Evolutionary conservation across 768 basidiomycete genomes (phyloP), one percentile per base, ranked within the genome.

Genomic region (Lactarius vividus): DNA sequence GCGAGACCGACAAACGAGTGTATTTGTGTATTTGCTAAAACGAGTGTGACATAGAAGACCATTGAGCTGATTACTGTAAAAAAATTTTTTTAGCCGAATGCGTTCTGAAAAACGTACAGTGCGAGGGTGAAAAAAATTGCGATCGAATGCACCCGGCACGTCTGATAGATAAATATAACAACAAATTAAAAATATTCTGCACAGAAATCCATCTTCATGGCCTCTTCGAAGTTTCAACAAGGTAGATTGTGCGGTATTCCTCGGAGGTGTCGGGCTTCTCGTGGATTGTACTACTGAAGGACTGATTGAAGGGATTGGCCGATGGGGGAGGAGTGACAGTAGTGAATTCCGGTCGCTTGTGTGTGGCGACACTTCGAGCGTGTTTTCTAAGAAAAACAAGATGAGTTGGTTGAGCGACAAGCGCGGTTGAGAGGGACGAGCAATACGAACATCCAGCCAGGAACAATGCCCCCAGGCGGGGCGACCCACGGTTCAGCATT

Each of bases 401-500:
- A 15, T 4, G 37, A 23, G 10, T 53, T 26, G 40, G 31, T 26
- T 31, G 9, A 39, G 53, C 18, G 35, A 23, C 29, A 42, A 28
- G 46, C 15, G 40, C 16, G 5, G 4, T 13, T n/a, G 23, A 29
- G 35, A 28, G 18, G 26, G 42, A 57, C 7, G 31, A 52, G 58
- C 15, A 8, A 31, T 8, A 60, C 68, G 59, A 37, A 86, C 88
- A 90, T 77, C 90, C 89, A 92, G 16, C 72, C 57, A 53, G 91
- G 91, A 23, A 87, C 70, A 35, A 93, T 82, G 18, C 86, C 80
- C 44, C 90, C 90, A 26, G 87, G 85, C 15, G 91, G 91, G 16
- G 91, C 76, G 11, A 82, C 78, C 89, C 90, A 92, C 58, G 79
- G 79, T 73, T 92, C 91, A 5, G 87, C 79, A 33, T 78, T 73